Conservation (phyloP, 2,329 filamentous ascomycete species). For the Stagonosporopsis tanaceti region DNA sequence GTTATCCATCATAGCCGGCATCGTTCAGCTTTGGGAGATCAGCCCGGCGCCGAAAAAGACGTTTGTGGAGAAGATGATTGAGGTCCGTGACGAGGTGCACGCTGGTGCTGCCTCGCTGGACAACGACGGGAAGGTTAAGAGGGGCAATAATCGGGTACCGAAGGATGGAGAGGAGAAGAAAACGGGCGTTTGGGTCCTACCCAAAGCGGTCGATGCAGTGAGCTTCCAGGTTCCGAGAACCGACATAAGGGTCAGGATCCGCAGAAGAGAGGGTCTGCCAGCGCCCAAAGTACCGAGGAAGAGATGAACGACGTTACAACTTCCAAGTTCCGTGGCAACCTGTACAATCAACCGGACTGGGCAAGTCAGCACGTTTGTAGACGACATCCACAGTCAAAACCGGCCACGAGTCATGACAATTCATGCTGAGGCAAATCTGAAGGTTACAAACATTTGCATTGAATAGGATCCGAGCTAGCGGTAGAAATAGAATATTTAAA, state of each 20-base stretch:
- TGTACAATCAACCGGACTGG: neutral
- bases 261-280: conserved; percentile 41
- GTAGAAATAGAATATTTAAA: conserved; percentile 2
- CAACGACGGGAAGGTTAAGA: conserved; percentile 10
- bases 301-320: neutral
- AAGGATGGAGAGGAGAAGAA: conserved; percentile 25
- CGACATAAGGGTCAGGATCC: conserved; percentile 64
- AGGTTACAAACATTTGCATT: conserved; percentile 6
- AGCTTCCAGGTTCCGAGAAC: conserved; percentile 60
- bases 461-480: conserved; percentile 7
- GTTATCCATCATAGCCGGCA: conserved; percentile 40
- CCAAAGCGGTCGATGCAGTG: conserved; percentile 56
- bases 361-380: neutral
- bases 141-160: conserved; percentile 11
- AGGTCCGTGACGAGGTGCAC: conserved; percentile 41
- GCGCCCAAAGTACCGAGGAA: conserved; percentile 16
- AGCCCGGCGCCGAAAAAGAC: conserved; percentile 43
- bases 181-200: conserved; percentile 58
- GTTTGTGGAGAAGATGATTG: conserved; percentile 43
- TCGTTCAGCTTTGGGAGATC: conserved; percentile 49
- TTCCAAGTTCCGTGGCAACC: neutral
- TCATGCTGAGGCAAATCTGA: neutral
- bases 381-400: neutral
- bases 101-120: conserved; percentile 36
- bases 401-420: neutral